Evolutionary conservation across 768 basidiomycete species (phyloP).

Genomic region (Pisolithus sp.): DNA sequence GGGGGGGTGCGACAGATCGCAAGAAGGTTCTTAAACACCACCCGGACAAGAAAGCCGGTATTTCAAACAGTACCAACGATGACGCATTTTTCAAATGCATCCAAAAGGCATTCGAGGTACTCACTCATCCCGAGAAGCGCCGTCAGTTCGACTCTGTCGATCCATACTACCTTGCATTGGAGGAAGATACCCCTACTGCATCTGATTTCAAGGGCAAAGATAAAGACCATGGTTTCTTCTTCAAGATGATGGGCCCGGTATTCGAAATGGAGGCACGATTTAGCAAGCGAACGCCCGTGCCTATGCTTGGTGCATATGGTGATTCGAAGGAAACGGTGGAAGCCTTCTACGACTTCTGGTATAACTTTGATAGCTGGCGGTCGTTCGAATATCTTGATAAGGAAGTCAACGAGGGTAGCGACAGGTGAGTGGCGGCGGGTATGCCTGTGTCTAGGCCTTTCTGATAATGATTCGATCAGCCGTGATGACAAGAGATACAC

Average conservation of each 20-base stretch:
- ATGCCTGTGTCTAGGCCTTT: neutral
- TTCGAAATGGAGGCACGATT: constrained; percentile 92
- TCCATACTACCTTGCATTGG: constrained; percentile 61
- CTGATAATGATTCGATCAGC: constrained; percentile 34
- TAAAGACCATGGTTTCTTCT: constrained; percentile 56
- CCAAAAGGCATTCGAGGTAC: constrained; percentile 93
- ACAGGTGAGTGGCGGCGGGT: constrained; percentile 52
- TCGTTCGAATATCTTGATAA: constrained; percentile 98
- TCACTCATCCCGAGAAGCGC: constrained; percentile 79
- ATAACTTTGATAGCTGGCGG: constrained; percentile 98
- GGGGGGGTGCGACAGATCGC: constrained; percentile 53
- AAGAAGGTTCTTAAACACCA: constrained; percentile 99
- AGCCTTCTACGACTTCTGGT: constrained; percentile 98
- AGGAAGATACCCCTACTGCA: constrained; percentile 70
- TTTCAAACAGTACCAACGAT: constrained; percentile 82
- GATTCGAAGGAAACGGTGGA: constrained; percentile 80
- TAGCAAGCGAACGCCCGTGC: constrained; percentile 80
- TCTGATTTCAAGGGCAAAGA: constrained; percentile 48
- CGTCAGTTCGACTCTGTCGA: constrained; percentile 98
- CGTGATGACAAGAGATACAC: constrained; percentile 99
- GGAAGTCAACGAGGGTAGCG: constrained; percentile 96
- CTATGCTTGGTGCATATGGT: constrained; percentile 63
- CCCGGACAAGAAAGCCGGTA: constrained; percentile 89
- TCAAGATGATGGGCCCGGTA: constrained; percentile 68
- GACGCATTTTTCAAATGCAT: constrained; percentile 99